phyloP scores from a whole-genome alignment of 2,329 filamentous ascomycete genomes.

The Fusarium lyarnte region DNA sequence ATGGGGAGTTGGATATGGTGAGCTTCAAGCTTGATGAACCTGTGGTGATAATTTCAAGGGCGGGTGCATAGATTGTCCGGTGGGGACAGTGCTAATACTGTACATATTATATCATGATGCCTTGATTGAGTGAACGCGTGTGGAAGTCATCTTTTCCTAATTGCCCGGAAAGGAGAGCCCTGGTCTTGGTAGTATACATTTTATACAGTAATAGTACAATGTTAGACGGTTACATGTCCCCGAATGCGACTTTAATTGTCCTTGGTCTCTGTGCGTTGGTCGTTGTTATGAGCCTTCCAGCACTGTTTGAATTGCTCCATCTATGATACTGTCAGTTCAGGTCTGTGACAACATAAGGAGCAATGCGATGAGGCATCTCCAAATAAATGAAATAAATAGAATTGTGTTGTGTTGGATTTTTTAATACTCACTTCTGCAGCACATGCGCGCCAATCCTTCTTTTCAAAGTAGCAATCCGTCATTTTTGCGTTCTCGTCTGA shows the following conservation, averaged over 20 bases:
- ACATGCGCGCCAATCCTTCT: constrained; percentile 94
- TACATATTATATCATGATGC: constrained; percentile 15
- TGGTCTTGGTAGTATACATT: background rate
- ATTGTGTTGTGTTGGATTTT: accelerated
- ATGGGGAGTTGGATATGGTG: background rate
- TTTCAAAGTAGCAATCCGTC: constrained; percentile 96
- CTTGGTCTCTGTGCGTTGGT: constrained; percentile 81
- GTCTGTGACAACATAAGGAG: background rate
- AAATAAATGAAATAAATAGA: background rate
- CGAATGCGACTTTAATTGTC: constrained; percentile 57
- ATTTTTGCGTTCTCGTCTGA: constrained; percentile 87
- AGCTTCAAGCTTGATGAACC: background rate
- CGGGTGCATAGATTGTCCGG: constrained; percentile 34
- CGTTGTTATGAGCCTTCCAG: constrained; percentile 91
- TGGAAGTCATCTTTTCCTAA: background rate
- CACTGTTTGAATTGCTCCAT: constrained; percentile 91
- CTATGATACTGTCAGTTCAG: constrained; percentile 56
- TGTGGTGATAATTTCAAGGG: constrained; percentile 17
- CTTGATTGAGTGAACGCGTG: background rate
- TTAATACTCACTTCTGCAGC: constrained; percentile 79
- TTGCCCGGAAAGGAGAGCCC: background rate
- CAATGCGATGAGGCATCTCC: background rate
- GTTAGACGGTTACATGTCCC: background rate
- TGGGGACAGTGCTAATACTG: constrained; percentile 13
- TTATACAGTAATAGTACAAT: background rate